phyloP scores from a whole-genome alignment of 805 yeast genomes.

The Ogataea haglerorum region DNA sequence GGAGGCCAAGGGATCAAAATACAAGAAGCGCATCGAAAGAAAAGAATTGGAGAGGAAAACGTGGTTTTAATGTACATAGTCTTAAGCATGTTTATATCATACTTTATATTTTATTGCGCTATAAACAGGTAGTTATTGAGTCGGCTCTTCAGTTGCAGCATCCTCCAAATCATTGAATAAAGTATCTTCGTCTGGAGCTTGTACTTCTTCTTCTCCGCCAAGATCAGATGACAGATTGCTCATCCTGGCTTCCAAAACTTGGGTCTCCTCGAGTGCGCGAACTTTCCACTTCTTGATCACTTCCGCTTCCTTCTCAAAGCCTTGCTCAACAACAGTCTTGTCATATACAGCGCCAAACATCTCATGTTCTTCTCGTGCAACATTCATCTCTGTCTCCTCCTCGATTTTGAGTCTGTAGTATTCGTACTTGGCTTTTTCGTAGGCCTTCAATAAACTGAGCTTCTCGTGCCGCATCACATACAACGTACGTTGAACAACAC shows the following conservation, averaged over 20 bases:
- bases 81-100: not conserved
- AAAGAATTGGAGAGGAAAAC: constrained; percentile 35
- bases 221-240: constrained; percentile 27
- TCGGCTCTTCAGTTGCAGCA: not conserved
- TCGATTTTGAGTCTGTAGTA: constrained; percentile 83
- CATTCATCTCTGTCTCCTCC: constrained; percentile 68
- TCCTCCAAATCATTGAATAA: constrained; percentile 18
- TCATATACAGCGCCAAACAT: constrained; percentile 82
- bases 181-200: constrained; percentile 23
- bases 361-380: constrained; percentile 76
- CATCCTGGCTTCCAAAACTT: constrained; percentile 45
- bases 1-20: constrained; percentile 58
- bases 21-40: constrained; percentile 41
- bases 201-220: constrained; percentile 22
- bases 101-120: constrained; percentile 3
- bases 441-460: constrained; percentile 56
- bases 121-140: constrained; percentile 8
- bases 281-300: constrained; percentile 70
- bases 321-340: constrained; percentile 59
- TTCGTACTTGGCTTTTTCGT: constrained; percentile 83
- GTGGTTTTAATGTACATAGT: constrained; percentile 33
- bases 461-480: constrained; percentile 43
- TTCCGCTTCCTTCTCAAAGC: constrained; percentile 67
- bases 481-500: constrained; percentile 72
- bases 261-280: constrained; percentile 64